These are phyloP conservation scores for Ottelia alismoides DNA, from an alignment of 106 monocot genomes.

Conservation along the genomic window DNA sequence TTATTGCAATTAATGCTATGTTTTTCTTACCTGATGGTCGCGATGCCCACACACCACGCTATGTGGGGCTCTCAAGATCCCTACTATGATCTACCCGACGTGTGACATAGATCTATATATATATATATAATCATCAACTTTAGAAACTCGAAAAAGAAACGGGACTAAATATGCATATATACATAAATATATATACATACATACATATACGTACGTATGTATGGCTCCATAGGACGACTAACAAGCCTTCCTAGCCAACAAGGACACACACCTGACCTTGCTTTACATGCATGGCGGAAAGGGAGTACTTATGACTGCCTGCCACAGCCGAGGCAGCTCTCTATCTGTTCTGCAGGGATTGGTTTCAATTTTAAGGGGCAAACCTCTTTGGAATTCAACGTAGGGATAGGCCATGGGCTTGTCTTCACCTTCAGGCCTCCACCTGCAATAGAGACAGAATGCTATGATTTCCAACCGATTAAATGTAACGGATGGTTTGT, in stretches of 20 bases:
- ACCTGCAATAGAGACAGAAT: too few species aligned
- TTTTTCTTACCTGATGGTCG: slow-evolving; percentile 4
- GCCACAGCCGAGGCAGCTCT: background rate
- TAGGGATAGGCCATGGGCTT: slow-evolving; percentile 63
- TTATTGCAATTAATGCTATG: background rate
- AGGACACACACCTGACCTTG: too few species aligned
- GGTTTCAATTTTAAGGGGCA: slow-evolving; percentile 48
- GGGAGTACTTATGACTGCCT: background rate
- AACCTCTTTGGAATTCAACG: slow-evolving; percentile 60
- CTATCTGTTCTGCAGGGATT: slow-evolving; percentile 4
- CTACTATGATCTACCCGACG: background rate
- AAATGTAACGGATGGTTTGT: too few species aligned
- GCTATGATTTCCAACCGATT: too few species aligned
- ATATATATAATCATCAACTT: too few species aligned
- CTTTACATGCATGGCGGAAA: too few species aligned
- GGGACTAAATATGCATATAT: background rate
- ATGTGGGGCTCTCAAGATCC: background rate
- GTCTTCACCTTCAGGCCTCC: slow-evolving; percentile 48
- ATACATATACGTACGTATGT: background rate
- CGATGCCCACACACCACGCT: background rate
- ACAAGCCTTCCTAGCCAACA: slow-evolving; percentile 1
- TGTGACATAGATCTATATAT: background rate
- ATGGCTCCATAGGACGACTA: slow-evolving; percentile 1
- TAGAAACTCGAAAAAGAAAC: background rate
- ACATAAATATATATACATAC: too few species aligned